phyloP scores from a whole-genome alignment of 2,329 filamentous ascomycete genomes.

The Didymella sp. region DNA sequence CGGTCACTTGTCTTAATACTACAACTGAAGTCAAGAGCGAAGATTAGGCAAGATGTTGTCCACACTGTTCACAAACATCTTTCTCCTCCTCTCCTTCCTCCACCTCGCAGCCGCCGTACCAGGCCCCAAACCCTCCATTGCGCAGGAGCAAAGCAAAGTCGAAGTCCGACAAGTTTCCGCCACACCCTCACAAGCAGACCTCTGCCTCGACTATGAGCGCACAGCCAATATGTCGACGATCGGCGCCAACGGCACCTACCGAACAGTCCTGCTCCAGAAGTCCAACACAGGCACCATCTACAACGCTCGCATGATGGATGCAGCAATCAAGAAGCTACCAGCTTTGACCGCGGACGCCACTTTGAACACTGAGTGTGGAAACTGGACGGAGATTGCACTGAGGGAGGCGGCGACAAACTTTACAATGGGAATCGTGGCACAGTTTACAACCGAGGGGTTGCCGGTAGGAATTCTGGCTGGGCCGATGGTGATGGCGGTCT shows the following conservation, averaged over 20 bases:
- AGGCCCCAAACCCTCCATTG: conserved; percentile 21
- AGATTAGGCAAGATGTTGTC: conserved; percentile 33
- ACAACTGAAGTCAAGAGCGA: neutral
- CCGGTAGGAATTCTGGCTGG: conserved; percentile 42
- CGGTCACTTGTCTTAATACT: conserved; percentile 36
- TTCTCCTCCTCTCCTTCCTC: conserved; percentile 39
- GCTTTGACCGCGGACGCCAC: conserved; percentile 50
- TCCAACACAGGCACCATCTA: conserved; percentile 52
- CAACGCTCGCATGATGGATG: conserved; percentile 53
- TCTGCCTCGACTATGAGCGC: conserved; percentile 54
- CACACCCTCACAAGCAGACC: conserved; percentile 31
- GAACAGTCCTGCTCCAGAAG: conserved; percentile 55
- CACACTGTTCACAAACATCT: conserved; percentile 33
- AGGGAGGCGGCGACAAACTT: conserved; percentile 55
- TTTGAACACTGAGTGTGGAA: conserved; percentile 56
- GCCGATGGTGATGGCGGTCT: conserved; percentile 29
- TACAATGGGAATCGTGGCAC: conserved; percentile 52
- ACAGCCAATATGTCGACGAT: conserved; percentile 59
- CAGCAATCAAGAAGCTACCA: conserved; percentile 49
- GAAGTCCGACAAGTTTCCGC: conserved; percentile 38
- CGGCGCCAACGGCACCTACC: conserved; percentile 55
- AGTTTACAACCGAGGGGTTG: conserved; percentile 40
- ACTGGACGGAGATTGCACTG: conserved; percentile 56
- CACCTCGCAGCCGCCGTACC: conserved; percentile 26
- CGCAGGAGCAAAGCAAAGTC: conserved; percentile 22